These are phyloP conservation scores for Dactylonectria estremocensis DNA, from an alignment of 2,329 filamentous ascomycete genomes.

Conservation along the genomic window DNA sequence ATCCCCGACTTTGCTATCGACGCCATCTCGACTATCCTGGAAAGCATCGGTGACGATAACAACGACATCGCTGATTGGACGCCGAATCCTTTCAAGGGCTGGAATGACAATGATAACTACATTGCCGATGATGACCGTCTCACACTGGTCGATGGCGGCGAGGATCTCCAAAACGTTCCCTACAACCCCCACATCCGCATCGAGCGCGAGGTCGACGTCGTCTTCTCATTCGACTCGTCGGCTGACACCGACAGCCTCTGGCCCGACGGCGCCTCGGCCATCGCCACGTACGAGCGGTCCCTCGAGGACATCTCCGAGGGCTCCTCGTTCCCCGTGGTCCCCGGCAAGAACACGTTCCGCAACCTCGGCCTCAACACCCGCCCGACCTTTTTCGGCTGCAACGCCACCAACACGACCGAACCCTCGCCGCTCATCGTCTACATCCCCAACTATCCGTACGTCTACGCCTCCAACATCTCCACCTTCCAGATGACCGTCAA, in stretches of 20 bases:
- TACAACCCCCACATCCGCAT: slow-evolving; percentile 74
- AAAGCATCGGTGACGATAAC: slow-evolving; percentile 69
- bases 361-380: slow-evolving; percentile 71
- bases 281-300: slow-evolving; percentile 71
- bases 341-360: slow-evolving; percentile 69
- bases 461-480: slow-evolving; percentile 81
- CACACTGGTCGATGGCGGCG: slow-evolving; percentile 85
- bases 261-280: slow-evolving; percentile 73
- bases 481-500: slow-evolving; percentile 81
- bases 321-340: slow-evolving; percentile 72
- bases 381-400: slow-evolving; percentile 76
- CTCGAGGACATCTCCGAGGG: slow-evolving; percentile 64
- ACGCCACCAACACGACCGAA: slow-evolving; percentile 68
- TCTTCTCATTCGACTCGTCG: slow-evolving; percentile 76
- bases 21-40: slow-evolving; percentile 66
- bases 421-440: slow-evolving; percentile 84
- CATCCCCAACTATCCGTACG: slow-evolving; percentile 83
- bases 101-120: slow-evolving; percentile 62
- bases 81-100: slow-evolving; percentile 72
- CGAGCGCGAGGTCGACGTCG: slow-evolving; percentile 70
- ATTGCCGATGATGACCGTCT: slow-evolving; percentile 66
- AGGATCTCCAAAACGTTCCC: slow-evolving; percentile 86
- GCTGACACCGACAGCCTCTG: slow-evolving; percentile 72
- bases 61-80: slow-evolving; percentile 83
- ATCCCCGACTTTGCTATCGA: slow-evolving; percentile 60